Conservation (phyloP, 225 moss, liverwort and hornwort genomes). For the Physcomitrium patens region DNA sequence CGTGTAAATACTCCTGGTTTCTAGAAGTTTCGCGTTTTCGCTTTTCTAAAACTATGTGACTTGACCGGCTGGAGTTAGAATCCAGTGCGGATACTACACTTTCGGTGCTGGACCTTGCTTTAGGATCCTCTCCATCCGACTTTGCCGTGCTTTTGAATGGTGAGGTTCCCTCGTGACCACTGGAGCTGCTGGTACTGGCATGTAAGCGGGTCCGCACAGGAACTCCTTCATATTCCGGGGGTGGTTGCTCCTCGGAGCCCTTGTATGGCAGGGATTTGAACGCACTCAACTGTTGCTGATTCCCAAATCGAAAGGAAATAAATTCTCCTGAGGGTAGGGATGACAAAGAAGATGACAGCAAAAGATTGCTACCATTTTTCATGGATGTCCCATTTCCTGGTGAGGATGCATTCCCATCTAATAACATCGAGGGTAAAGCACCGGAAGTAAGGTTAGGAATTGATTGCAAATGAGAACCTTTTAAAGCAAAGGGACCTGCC, state of each 20-base stretch:
- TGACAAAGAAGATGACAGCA: conserved; percentile 42
- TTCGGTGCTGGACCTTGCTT: conserved; percentile 58
- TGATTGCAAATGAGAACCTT: conserved; percentile 38
- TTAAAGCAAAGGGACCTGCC: conserved; percentile 46
- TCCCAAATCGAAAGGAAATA: conserved; percentile 43
- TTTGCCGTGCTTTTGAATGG: conserved; percentile 48
- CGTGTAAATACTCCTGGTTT: conserved; percentile 45
- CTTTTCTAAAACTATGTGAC: conserved; percentile 64
- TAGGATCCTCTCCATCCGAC: conserved; percentile 51
- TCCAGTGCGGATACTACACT: conserved; percentile 59
- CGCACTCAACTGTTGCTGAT: conserved; percentile 27
- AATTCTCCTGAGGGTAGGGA: conserved; percentile 44
- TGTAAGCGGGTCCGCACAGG: conserved; percentile 35
- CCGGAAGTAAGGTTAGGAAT: conserved; percentile 48
- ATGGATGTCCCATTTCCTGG: conserved; percentile 24
- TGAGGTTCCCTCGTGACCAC: conserved; percentile 55
- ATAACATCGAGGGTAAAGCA: conserved; percentile 47
- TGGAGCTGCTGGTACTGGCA: conserved; percentile 57
- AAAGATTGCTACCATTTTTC: conserved; percentile 34
- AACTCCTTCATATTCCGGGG: conserved; percentile 35
- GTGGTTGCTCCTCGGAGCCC: conserved; percentile 28
- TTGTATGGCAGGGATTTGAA: conserved; percentile 51
- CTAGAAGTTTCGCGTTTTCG: conserved; percentile 71
- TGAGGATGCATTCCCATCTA: conserved; percentile 46
- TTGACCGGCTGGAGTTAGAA: conserved; percentile 51